Evolutionary conservation across 1,284 basidiomycete genomes (phyloP).

Genomic region (Ceratobasidium sp.): DNA sequence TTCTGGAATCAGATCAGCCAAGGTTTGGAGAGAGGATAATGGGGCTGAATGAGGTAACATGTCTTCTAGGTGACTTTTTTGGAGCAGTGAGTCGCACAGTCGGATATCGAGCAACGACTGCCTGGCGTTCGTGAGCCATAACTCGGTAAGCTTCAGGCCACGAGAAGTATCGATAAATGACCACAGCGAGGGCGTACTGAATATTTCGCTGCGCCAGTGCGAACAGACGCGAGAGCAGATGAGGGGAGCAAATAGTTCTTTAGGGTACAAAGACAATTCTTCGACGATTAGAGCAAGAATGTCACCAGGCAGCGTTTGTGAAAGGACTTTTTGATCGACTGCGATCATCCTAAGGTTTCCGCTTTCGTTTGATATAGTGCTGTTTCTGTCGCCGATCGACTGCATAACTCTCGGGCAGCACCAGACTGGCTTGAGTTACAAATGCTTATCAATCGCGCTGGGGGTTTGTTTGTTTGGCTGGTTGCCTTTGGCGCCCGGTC

Average conservation of each 20-base stretch:
- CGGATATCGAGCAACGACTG: not conserved
- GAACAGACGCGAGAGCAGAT: constrained; percentile 7
- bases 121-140: constrained; percentile 1
- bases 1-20: not conserved
- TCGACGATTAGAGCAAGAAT: not conserved
- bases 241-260: not conserved
- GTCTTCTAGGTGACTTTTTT: not conserved
- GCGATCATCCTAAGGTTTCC: not conserved
- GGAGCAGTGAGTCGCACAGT: not conserved
- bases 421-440: too few species aligned
- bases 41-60: not conserved
- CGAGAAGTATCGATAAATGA: not conserved
- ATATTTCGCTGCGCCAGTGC: not conserved
- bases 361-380: too few species aligned
- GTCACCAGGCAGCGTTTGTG: not conserved
- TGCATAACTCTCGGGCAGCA: too few species aligned
- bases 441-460: too few species aligned
- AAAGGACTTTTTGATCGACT: not conserved
- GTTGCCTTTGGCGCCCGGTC: too few species aligned
- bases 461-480: too few species aligned
- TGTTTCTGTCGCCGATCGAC: too few species aligned
- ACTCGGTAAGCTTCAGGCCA: not conserved
- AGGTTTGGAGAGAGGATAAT: not conserved
- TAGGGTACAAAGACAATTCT: not conserved
- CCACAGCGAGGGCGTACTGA: not conserved